Base-by-base conservation (phyloP, 169 alveolate species). In the Plasmodium berghei region DNA sequence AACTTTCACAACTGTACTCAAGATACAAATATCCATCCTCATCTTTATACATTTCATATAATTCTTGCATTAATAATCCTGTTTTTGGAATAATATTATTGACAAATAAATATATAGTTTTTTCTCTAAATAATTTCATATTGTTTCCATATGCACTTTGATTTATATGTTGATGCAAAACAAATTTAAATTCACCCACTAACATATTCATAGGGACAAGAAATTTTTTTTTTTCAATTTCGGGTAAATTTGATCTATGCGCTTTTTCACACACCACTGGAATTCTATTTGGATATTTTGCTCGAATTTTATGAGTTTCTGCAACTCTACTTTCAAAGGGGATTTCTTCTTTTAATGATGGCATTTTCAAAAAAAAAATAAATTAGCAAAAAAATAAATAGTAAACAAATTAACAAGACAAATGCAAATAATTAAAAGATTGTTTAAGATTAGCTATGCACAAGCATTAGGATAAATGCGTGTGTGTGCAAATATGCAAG, bases 251-350 rank as follows among this genome's bases (percentile, higher is more conserved):
- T n/a, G 87, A 62, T 66, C 90, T 28, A 46, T 42, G 75, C 5
- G 87, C 89, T 24, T 95, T 94, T 77, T 96, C 97, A 74, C 98
- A 96, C 4, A 97, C 96, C 48, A 97, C 97, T 6, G 99, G 99
- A 48, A 97, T 95, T 67, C 98, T 86, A 70, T 97, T 96, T 24
- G 95, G 96, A 88, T 96, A 96, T 20, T 95, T 93, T 28, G 96
- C 95, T 67, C 96, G 87, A 20, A 96, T 93, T 66, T 95, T 94
- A 28, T 94, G 92, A 34, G 95, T 89, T 75, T 97, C 99, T 56
- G 92, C 90, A 83, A 94, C 95, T 88, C 98, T 73, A 46, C 89
- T 93, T 63, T 93, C 98, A 93, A 92, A 62, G 58, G 73, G 70
- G 40, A 40, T 73, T 26, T 83, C 90, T 69, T 83, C 90, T 62